Conservation (phyloP, 768 basidiomycete genomes). For the Phylloporus sp. region DNA sequence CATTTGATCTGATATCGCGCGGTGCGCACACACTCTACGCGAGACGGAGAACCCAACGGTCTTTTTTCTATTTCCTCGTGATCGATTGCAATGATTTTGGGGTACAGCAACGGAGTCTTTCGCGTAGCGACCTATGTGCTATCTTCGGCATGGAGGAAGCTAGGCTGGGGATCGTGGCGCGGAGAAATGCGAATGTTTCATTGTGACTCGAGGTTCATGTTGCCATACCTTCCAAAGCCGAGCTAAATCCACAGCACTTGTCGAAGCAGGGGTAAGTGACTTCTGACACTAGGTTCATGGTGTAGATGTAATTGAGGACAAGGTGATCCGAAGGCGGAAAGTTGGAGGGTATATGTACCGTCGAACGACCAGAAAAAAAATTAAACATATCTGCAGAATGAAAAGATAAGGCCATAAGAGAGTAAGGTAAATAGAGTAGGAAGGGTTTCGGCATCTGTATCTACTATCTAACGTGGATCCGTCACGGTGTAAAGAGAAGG, state of each 20-base stretch:
- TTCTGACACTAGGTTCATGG: not conserved
- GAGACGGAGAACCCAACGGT: not conserved
- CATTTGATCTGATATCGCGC: not conserved
- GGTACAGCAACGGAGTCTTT: not conserved
- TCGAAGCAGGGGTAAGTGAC: not conserved
- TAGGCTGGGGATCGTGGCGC: not conserved
- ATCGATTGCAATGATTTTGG: not conserved
- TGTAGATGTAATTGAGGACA: not conserved
- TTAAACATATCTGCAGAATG: conserved; percentile 6
- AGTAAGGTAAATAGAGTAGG: conserved; percentile 4
- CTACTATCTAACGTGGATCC: not conserved
- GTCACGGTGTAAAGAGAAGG: not conserved
- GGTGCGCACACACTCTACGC: no score
- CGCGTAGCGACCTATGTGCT: not conserved
- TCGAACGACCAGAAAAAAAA: conserved; percentile 8
- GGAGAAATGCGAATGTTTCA: not conserved
- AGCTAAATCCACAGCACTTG: not conserved
- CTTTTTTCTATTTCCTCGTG: not conserved
- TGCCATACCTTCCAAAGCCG: not conserved
- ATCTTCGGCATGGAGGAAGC: not conserved
- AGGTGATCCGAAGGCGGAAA: not conserved
- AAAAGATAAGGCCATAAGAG: conserved; percentile 1
- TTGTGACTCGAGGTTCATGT: not conserved
- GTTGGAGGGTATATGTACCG: conserved; percentile 9
- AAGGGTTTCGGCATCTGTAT: not conserved